Evolutionary conservation across 2,329 filamentous ascomycete genomes (phyloP), one percentile per base, ranked within the genome.

Genomic region (Fusarium sp.): DNA sequence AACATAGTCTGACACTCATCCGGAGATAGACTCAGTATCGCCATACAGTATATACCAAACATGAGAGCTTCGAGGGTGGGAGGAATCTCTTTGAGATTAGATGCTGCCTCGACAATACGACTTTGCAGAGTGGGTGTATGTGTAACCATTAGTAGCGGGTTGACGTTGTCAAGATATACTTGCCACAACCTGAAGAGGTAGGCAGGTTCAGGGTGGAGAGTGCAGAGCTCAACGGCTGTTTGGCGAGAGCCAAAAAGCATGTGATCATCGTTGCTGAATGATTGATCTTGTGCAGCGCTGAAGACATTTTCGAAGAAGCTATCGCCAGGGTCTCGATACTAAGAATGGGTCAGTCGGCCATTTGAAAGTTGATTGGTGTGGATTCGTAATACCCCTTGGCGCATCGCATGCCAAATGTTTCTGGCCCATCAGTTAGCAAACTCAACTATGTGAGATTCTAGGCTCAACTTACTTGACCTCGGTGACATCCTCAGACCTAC

Each of bases 141-240:
- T 0, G 85, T 85, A 35, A 89, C 80, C 53, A 88, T 89, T n/a
- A 89, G 76, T 4, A 90, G 67, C 0, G 88, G 87, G 65, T 90
- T 81, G 50, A 89, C 83, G 39, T 88, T 88, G 28, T 88, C 83
- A 1, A 89, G 76, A 65, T 86, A 90, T 1, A 84, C 77, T 71
- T 89, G 86, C 87, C 88, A 90, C 1, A 87, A 76, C 24, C 78
- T 74, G 59, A 86, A 84, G 9, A 85, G 83, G 0, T 83, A 78
- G 3, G 80, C 77, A 0, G 80, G 79, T 0, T 80, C 72, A 0
- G 84, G 84, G 28, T 92, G 90, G 0, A 89, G 69, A 3, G 79
- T 76, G 6, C 82, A 80, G 2, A 89, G 74, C 63, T 86, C 79
- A n/a, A 84, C 70, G 4, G 67, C 61, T 23, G 76, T 71, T 20